Base-by-base conservation (phyloP, 345 rosid species). In the Moricandia moricandioides region DNA sequence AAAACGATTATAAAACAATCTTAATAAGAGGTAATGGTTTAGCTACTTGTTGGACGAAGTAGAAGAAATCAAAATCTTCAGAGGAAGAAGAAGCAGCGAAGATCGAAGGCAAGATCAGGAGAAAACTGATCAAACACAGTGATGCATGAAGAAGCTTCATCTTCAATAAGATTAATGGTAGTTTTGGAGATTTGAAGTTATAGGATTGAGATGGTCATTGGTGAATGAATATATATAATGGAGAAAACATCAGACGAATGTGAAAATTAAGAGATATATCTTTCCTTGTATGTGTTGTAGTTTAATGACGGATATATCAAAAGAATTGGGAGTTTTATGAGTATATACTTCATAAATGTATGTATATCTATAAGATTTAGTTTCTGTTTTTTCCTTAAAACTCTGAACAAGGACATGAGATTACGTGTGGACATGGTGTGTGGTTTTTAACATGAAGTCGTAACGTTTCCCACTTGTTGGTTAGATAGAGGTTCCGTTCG, bases 1-100 rank as follows among this genome's bases (percentile, higher is more conserved):
- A 68, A 31, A 65, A 2, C 0, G 27, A 16, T n/a, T 37, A 54
- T 8, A 34, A n/a, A 33, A 33, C 34, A 49, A 40, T 24, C 1
- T 40, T 60, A 4, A 7, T 49, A 14, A 13, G 4, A 62, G 12
- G 10, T 69, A 40, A 40, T 7, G 57, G 49, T 37, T 52, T 65
- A 45, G 0, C 64, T 73, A 87, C 98, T 85, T 94, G 97, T 80
- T 85, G 96, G 70, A 94, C 97, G 39, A 94, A 87, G 88, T 94
- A 94, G 90, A 94, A 91, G 91, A 94, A 94, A 85, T 94, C 97
- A 27, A 91, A 94, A 69, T 84, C 87, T 78, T 85, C 73, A 7
- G 98, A 70, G 12, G 77, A 86, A 11, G 77, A 86, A 11, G 85
- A 80, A 60, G 74, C 79, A 9, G 79, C 71, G 4, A 80, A 75